Evolutionary conservation across 164 flowering plant genomes (phyloP).

Genomic region (Piper betle): DNA sequence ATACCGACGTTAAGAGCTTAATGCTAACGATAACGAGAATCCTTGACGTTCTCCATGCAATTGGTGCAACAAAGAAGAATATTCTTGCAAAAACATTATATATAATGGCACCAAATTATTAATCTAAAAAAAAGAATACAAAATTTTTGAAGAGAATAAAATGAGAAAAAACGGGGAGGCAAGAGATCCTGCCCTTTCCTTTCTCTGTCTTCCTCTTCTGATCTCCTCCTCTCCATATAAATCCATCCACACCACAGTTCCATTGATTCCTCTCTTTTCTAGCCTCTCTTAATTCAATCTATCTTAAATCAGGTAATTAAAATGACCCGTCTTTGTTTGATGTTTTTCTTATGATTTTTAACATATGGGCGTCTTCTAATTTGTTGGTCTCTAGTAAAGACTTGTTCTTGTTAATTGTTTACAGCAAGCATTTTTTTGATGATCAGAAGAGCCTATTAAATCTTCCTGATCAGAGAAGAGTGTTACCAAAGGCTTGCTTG

Average conservation of each 20-base stretch:
- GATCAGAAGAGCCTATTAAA: too few relatives aligned
- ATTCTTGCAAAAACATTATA: neutral
- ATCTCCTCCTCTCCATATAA: neutral
- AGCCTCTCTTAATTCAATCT: constrained; percentile 1
- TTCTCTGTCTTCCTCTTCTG: neutral
- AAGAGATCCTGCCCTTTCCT: constrained; percentile 2
- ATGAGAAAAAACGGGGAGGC: constrained; percentile 2
- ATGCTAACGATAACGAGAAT: constrained; percentile 13
- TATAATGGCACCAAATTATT: neutral
- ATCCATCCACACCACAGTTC: neutral
- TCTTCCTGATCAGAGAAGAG: too few relatives aligned
- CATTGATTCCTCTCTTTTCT: constrained; percentile 1
- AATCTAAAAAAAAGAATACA: neutral
- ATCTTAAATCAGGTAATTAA: too few relatives aligned
- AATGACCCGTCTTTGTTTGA: neutral
- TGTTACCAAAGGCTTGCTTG: neutral
- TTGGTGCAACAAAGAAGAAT: neutral
- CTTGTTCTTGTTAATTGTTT: too few relatives aligned
- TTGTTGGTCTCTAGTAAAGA: too few relatives aligned
- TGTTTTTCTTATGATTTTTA: neutral
- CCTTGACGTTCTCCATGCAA: neutral
- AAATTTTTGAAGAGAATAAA: neutral
- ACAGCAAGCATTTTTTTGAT: too few relatives aligned
- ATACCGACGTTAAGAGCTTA: constrained; percentile 4
- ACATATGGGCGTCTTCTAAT: too few relatives aligned